Conservation (phyloP, 208 protist species). For the Balamuthia mandrillaris region DNA sequence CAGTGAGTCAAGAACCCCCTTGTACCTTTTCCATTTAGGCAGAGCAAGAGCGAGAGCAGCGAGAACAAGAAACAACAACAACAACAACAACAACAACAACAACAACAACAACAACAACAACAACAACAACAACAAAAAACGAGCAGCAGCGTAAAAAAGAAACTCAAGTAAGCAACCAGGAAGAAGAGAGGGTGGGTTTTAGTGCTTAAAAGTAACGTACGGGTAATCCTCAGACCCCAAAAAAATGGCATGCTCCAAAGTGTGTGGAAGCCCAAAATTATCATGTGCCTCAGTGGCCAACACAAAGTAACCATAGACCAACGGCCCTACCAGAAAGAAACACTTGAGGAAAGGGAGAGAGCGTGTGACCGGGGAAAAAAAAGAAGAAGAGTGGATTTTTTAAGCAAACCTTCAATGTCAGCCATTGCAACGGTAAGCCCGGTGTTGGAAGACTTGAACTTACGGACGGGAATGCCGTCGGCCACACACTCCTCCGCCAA, state of each 20-base stretch:
- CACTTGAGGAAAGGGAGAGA: too few species aligned
- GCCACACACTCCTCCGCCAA: conserved; percentile 1
- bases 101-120: too few species aligned
- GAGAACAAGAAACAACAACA: too few species aligned
- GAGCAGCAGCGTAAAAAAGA: too few species aligned
- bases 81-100: too few species aligned
- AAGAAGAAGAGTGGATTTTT: not conserved
- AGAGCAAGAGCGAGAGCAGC: too few species aligned
- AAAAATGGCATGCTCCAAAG: conserved; percentile 67
- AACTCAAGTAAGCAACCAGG: too few species aligned
- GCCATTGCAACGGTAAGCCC: conserved; percentile 7
- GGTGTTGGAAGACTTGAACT: not conserved
- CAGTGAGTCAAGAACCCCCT: conserved; percentile 74
- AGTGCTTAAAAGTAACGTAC: too few species aligned
- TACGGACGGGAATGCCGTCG: conserved; percentile 2
- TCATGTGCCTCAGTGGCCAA: conserved; percentile 45
- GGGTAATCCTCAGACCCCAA: conserved; percentile 62
- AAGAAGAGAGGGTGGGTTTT: too few species aligned
- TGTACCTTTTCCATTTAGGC: too few species aligned
- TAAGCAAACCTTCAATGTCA: not conserved
- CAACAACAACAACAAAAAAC: too few species aligned
- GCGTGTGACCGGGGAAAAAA: too few species aligned
- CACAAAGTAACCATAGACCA: conserved; percentile 41
- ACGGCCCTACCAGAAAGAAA: not conserved
- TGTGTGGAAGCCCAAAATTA: conserved; percentile 61